Percentiles rank a stretch among this genome's conserved stretches.
Evolutionary conservation across 495 filamentous ascomycete genomes (phyloP).

Genomic region (Penicillium fimorum): DNA sequence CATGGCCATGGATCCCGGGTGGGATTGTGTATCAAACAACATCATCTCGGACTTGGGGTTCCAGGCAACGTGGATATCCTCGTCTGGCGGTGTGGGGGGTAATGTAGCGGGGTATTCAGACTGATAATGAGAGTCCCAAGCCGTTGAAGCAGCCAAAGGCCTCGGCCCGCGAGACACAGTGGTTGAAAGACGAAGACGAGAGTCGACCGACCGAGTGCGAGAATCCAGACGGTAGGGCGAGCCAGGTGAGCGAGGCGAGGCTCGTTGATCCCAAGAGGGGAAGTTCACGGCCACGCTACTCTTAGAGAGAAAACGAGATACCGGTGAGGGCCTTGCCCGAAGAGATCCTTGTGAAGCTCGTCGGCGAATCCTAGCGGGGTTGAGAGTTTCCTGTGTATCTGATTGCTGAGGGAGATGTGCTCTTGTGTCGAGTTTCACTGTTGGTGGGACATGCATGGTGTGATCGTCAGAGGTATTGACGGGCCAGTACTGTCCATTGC

Average conservation of each 20-base stretch:
- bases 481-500: constrained; percentile 40
- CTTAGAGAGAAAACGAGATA: constrained; percentile 43
- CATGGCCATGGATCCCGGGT: constrained; percentile 34
- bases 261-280: constrained; percentile 42
- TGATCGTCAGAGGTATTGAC: constrained; percentile 26
- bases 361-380: constrained; percentile 34
- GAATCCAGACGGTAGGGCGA: constrained; percentile 30
- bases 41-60: constrained; percentile 37
- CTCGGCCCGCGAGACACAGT: constrained; percentile 37
- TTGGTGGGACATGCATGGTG: constrained; percentile 31
- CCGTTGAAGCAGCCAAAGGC: constrained; percentile 31
- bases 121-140: constrained; percentile 33
- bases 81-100: constrained; percentile 45
- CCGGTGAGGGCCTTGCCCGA: constrained; percentile 38
- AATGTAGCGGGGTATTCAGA: constrained; percentile 38
- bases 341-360: constrained; percentile 45
- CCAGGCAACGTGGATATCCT: constrained; percentile 44
- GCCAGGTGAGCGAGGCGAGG: constrained; percentile 26
- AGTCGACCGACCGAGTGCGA: constrained; percentile 37
- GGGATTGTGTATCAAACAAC: constrained; percentile 34
- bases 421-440: constrained; percentile 21
- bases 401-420: constrained; percentile 19
- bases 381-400: constrained; percentile 14
- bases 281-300: constrained; percentile 40
- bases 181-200: constrained; percentile 38